Conservation (phyloP, 2,329 filamentous ascomycete genomes). For the Arthroderma uncinatum region DNA sequence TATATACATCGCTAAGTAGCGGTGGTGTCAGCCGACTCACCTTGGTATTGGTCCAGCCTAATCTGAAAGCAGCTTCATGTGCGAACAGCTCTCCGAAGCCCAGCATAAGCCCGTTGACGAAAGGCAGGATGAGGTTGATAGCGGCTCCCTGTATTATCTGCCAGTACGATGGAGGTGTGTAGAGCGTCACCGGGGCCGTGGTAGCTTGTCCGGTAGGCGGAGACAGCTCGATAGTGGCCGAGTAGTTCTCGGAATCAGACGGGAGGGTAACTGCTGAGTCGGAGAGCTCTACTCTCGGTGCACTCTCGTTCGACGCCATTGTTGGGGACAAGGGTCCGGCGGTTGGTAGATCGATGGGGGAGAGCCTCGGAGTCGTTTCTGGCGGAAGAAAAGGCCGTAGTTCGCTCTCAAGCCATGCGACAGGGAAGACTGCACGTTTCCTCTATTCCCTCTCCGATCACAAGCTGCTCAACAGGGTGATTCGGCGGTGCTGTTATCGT, state of each 20-base stretch:
- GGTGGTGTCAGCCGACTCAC: constrained; percentile 39
- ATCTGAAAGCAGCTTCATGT: constrained; percentile 82
- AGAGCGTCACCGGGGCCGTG: constrained; percentile 56
- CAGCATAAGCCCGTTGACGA: constrained; percentile 96
- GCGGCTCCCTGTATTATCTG: constrained; percentile 74
- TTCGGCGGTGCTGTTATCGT: not conserved
- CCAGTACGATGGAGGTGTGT: constrained; percentile 81
- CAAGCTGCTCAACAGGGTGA: not conserved
- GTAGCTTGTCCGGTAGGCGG: constrained; percentile 25
- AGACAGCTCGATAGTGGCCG: constrained; percentile 29
- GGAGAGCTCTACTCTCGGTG: constrained; percentile 28
- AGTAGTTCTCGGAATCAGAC: constrained; percentile 41
- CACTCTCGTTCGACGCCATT: constrained; percentile 27
- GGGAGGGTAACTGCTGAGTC: constrained; percentile 36
- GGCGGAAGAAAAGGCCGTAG: not conserved
- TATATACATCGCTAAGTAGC: constrained; percentile 7
- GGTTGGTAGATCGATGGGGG: not conserved
- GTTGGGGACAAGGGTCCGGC: constrained; percentile 45
- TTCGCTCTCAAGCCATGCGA: not conserved
- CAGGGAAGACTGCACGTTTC: not conserved
- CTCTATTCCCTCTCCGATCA: not conserved
- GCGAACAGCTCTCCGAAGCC: constrained; percentile 95
- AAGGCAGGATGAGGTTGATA: constrained; percentile 90
- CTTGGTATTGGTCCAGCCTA: constrained; percentile 92
- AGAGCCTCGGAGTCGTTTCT: not conserved